Conservation (phyloP, 306 rosid genomes). For the Rosa multiflora region DNA sequence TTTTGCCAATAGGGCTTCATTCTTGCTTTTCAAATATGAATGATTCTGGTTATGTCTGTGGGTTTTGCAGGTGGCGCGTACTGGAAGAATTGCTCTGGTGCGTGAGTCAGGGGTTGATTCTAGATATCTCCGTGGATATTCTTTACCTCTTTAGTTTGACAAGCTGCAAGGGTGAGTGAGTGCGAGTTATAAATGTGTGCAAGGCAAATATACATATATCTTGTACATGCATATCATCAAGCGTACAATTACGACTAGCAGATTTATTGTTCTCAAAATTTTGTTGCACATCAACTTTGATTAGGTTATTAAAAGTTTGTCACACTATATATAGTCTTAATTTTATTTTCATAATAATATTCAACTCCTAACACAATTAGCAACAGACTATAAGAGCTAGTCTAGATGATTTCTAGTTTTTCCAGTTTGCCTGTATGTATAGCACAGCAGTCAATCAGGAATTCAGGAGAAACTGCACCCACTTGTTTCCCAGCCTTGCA, state of each 20-base stretch:
- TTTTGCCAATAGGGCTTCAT: neutral
- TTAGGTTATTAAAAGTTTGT: neutral
- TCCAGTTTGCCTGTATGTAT: constrained; percentile 3
- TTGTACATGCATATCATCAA: neutral
- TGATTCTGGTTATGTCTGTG: neutral
- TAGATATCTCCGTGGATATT: constrained; percentile 71
- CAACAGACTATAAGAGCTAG: neutral
- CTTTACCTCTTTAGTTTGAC: constrained; percentile 50
- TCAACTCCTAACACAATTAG: neutral
- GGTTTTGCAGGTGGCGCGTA: constrained; percentile 72
- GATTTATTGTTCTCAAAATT: neutral
- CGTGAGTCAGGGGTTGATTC: constrained; percentile 89
- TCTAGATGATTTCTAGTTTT: neutral
- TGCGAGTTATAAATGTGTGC: neutral
- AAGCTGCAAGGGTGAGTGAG: neutral
- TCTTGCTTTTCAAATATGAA: neutral
- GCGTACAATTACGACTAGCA: neutral
- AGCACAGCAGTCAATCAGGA: neutral
- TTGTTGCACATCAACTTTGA: neutral
- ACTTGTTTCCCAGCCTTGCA: too few species aligned
- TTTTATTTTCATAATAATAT: neutral
- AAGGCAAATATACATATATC: neutral
- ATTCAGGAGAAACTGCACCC: neutral
- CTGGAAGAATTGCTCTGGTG: constrained; percentile 70
- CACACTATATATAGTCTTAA: neutral